Evolutionary conservation across 306 rosid species (phyloP), one percentile per base, ranked within the genome.

Genomic region (Quercus agrifolia): DNA sequence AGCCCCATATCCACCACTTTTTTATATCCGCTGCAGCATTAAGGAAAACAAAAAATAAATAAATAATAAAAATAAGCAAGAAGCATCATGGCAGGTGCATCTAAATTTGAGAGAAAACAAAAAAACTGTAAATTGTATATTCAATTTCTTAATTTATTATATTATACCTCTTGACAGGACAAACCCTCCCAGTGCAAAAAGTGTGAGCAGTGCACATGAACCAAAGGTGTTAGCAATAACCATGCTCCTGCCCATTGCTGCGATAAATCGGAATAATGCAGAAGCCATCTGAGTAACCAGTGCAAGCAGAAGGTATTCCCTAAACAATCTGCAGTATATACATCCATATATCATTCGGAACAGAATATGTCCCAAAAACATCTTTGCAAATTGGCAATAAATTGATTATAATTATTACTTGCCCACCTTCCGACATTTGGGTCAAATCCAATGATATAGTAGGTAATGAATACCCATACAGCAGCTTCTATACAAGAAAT

Each of bases 1-100:
- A 92, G 15, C 95, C 97, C 95, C 97, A 92, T 19, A 63, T 82
- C 95, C 97, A 92, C 90, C 88, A 85, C 78, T 86, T 85, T 77
- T 86, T 87, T 6, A 90, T 83, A 7, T 86, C 61, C 41, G 85
- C 95, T 92, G 86, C 73, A 38, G 28, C 6, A 73, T 5, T 31
- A 2, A 56, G 27, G 9, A 4, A 17, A 85, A 9, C 70, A 69
- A 61, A 68, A 57, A 46, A 46, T 2, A 44, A 44, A 44, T 8
- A 46, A 46, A 2, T 10, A 12, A 38, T 1, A 38, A 7, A 38
- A 38, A 38, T 1, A 38, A 38, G 44, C 44, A 5, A 75, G 12
- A 23, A 70, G 57, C 30, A 64, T 44, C 41, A 13, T 6, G n/a
- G 72, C 33, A 81, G 75, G 64, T 78, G 61, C 17, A 73, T 33